Evolutionary conservation across 805 yeast species (phyloP).

Genomic region (Kodamaea nitidulidarum): DNA sequence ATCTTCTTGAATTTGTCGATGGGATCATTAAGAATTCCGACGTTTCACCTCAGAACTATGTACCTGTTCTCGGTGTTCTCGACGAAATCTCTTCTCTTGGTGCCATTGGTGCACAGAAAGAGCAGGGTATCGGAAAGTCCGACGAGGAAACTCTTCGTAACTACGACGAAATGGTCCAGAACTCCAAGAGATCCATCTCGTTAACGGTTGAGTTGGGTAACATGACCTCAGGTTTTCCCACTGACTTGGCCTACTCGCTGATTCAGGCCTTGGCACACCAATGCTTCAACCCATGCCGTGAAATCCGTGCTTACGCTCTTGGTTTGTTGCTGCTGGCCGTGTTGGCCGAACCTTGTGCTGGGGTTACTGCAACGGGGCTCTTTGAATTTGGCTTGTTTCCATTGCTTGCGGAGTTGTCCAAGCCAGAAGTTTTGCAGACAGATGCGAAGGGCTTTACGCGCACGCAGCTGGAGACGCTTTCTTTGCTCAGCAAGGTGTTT

Average conservation of each 20-base stretch:
- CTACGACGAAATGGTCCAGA: slow-evolving; percentile 36
- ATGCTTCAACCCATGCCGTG: slow-evolving; percentile 83
- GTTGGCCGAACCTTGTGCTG: slow-evolving; percentile 32
- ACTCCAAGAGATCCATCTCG: slow-evolving; percentile 58
- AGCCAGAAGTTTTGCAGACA: slow-evolving; percentile 54
- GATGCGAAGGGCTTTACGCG: slow-evolving; percentile 60
- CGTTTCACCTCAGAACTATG: slow-evolving; percentile 49
- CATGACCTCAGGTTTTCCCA: slow-evolving; percentile 27
- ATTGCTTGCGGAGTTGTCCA: slow-evolving; percentile 59
- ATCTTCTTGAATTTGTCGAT: slow-evolving; percentile 47
- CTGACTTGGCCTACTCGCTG: slow-evolving; percentile 51
- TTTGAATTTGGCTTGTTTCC: slow-evolving; percentile 78
- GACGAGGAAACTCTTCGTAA: slow-evolving; percentile 1
- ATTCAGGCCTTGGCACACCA: slow-evolving; percentile 85
- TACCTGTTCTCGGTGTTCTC: slow-evolving; percentile 63
- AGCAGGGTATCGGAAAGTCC: slow-evolving; percentile 33
- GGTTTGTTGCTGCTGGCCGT: slow-evolving; percentile 52
- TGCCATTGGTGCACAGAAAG: slow-evolving; percentile 74
- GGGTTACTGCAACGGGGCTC: slow-evolving; percentile 48
- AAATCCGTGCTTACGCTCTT: slow-evolving; percentile 64
- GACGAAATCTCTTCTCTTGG: slow-evolving; percentile 83
- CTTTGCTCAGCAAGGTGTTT: slow-evolving; percentile 57
- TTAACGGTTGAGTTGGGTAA: slow-evolving; percentile 52
- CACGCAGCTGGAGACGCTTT: slow-evolving; percentile 66
- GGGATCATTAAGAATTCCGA: slow-evolving; percentile 30